Evolutionary conservation across 1,284 basidiomycete genomes (phyloP).

Genomic region (Entoloma clypeatum): DNA sequence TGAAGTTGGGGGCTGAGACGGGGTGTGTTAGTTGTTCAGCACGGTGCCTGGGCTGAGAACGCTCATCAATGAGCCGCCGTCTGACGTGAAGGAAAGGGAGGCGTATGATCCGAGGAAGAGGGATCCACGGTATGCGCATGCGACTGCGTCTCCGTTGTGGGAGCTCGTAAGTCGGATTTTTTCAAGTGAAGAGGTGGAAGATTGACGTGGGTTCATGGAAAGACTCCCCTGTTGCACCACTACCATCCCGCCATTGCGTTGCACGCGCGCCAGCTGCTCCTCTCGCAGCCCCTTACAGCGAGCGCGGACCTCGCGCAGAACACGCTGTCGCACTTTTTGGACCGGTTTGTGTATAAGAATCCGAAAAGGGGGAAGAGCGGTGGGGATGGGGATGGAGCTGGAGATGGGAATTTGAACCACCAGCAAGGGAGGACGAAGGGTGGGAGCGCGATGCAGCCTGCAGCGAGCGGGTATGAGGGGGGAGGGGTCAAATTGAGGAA

Average conservation of each 20-base stretch:
- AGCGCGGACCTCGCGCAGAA: conserved; percentile 89
- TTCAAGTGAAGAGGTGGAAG: neutral
- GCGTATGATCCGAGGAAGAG: conserved; percentile 86
- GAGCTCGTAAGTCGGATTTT: conserved; percentile 59
- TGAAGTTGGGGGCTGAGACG: neutral
- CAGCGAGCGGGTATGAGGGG: conserved; percentile 62
- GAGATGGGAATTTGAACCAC: too few species aligned
- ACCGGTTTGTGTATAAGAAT: conserved; percentile 90
- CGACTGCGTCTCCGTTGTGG: conserved; percentile 82
- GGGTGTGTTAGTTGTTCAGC: conserved; percentile 61
- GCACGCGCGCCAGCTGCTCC: conserved; percentile 81
- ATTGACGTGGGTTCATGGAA: neutral
- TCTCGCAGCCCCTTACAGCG: conserved; percentile 69
- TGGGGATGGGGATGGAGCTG: conserved; percentile 19
- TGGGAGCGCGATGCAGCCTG: conserved; percentile 94
- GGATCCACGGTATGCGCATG: conserved; percentile 86
- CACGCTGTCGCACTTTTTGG: conserved; percentile 90
- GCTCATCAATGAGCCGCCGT: conserved; percentile 52
- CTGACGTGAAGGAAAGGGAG: conserved; percentile 42
- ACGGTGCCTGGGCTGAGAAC: conserved; percentile 66
- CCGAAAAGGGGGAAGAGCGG: conserved; percentile 71
- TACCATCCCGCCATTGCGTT: conserved; percentile 91
- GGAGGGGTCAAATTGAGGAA: conserved; percentile 69
- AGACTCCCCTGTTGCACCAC: conserved; percentile 81
- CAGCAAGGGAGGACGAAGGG: conserved; percentile 64